Evolutionary conservation across 108 stramenopile genomes (phyloP).

Genomic region (Cyclotella sp.): DNA sequence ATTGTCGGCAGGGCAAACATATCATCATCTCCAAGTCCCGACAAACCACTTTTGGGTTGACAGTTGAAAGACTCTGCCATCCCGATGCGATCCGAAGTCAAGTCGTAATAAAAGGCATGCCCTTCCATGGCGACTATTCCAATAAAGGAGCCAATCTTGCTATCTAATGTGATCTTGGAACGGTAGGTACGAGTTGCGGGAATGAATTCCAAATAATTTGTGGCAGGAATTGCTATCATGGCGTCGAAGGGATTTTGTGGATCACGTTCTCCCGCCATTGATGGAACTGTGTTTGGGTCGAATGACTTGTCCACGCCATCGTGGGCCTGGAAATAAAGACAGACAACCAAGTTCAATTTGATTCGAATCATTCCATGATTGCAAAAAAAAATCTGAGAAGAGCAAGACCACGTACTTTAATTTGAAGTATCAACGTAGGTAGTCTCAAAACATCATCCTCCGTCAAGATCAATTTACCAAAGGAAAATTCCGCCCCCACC

Average conservation of each 20-base stretch:
- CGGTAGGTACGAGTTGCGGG: slow-evolving; percentile 62
- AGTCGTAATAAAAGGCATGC: slow-evolving; percentile 81
- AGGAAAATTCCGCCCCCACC: slow-evolving; percentile 38
- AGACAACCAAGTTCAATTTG: background rate
- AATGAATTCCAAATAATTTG: slow-evolving; percentile 82
- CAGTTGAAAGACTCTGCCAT: slow-evolving; percentile 69
- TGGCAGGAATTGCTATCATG: slow-evolving; percentile 77
- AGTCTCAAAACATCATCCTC: slow-evolving; percentile 58
- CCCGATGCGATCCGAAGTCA: slow-evolving; percentile 66
- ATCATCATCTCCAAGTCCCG: slow-evolving; percentile 37
- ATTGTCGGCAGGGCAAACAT: slow-evolving; percentile 32
- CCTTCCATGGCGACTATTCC: slow-evolving; percentile 85
- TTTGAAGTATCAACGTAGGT: slow-evolving; percentile 86
- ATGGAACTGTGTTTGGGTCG: slow-evolving; percentile 47
- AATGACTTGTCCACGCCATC: slow-evolving; percentile 56
- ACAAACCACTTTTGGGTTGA: slow-evolving; percentile 24
- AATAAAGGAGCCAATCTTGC: slow-evolving; percentile 67
- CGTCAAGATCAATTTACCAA: slow-evolving; percentile 53
- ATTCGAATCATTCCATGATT: background rate
- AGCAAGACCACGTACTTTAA: slow-evolving; percentile 34
- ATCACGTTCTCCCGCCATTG: slow-evolving; percentile 73
- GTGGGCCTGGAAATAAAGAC: slow-evolving; percentile 21
- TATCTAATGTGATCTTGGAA: slow-evolving; percentile 45
- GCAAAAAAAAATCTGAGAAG: background rate
- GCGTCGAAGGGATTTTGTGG: slow-evolving; percentile 68